These are phyloP conservation scores for Vicia sativa DNA, from an alignment of 306 rosid genomes.

Conservation along the genomic window DNA sequence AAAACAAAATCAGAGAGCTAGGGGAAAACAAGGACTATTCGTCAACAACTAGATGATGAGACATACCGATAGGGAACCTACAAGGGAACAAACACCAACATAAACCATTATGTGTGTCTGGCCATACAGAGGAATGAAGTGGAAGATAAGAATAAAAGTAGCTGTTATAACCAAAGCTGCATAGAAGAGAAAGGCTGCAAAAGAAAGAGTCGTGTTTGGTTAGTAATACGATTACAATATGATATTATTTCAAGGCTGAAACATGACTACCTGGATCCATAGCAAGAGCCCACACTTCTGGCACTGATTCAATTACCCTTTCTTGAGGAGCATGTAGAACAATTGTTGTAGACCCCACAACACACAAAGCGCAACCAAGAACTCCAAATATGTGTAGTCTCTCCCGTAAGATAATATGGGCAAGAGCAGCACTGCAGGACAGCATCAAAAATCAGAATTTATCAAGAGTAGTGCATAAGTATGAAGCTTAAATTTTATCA, in stretches of 20 bases:
- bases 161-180: conserved; percentile 77
- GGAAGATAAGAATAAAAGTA: conserved; percentile 79
- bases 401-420: conserved; percentile 90
- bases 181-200: conserved; percentile 84
- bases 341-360: conserved; percentile 96
- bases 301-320: conserved; percentile 84
- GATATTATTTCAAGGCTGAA: conserved; percentile 24
- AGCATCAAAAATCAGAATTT: conserved; percentile 50
- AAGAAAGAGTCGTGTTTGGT: conserved; percentile 38
- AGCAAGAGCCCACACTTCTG: conserved; percentile 97
- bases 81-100: conserved; percentile 98
- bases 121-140: conserved; percentile 86
- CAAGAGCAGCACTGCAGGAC: conserved; percentile 95
- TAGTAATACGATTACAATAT: conserved; percentile 21
- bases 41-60: conserved; percentile 19
- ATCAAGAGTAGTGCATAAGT: conserved; percentile 31
- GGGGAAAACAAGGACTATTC: conserved; percentile 22
- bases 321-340: conserved; percentile 99
- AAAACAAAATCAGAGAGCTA: conserved; percentile 27
- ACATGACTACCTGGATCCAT: conserved; percentile 89
- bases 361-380: conserved; percentile 95
- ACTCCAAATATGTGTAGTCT: conserved; percentile 89
- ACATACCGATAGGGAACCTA: conserved; percentile 99
- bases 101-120: conserved; percentile 99
- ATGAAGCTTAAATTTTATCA: conserved; percentile 37